phyloP scores from a whole-genome alignment of 768 basidiomycete genomes.

The Boletus rubropictus region DNA sequence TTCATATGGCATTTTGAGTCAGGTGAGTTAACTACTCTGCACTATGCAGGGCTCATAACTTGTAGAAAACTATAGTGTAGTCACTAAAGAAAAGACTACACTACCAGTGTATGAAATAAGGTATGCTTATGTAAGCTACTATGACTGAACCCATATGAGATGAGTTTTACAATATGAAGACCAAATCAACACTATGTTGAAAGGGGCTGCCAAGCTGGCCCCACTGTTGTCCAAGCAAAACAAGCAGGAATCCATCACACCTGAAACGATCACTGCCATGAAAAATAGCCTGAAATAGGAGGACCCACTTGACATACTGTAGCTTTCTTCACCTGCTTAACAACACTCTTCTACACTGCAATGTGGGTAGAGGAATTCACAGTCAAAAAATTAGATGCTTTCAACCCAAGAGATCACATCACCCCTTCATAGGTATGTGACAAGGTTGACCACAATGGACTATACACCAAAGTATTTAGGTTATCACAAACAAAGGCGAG shows the following conservation, averaged over 20 bases:
- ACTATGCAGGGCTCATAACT: too few species aligned
- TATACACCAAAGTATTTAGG: not conserved
- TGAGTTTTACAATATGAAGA: too few species aligned
- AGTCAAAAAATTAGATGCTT: not conserved
- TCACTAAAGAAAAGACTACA: too few species aligned
- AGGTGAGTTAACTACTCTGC: too few species aligned
- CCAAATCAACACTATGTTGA: not conserved
- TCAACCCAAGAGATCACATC: not conserved
- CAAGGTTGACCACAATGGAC: not conserved
- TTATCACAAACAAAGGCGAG: not conserved
- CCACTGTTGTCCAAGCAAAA: not conserved
- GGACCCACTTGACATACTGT: not conserved
- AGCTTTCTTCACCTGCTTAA: not conserved
- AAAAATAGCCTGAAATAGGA: not conserved
- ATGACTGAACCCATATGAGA: too few species aligned
- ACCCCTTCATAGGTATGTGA: fast-evolving
- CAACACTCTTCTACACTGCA: not conserved
- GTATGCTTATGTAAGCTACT: too few species aligned
- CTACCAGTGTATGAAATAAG: too few species aligned
- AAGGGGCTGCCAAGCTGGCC: not conserved
- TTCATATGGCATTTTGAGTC: too few species aligned
- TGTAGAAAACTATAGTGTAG: too few species aligned
- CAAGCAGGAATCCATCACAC: not conserved
- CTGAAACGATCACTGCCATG: not conserved
- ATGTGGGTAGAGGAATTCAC: not conserved